phyloP scores from a whole-genome alignment of 2,329 filamentous ascomycete species.

The Chalaropsis thielavioides region DNA sequence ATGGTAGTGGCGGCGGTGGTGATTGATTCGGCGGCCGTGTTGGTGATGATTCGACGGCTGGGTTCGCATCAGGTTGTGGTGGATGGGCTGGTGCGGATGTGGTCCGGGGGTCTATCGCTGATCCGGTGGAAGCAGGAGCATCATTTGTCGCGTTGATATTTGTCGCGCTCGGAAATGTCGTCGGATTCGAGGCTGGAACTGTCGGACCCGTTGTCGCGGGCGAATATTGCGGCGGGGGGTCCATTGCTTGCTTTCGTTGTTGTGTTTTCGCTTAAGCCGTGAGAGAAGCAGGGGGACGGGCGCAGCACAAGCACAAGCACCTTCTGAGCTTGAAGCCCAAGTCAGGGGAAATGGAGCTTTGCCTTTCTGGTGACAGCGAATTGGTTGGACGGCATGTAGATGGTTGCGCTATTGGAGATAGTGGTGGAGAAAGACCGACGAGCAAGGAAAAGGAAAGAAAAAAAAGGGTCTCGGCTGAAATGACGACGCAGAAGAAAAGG shows the following conservation, averaged over 20 bases:
- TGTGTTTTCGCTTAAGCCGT: neutral
- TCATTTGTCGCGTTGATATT: neutral
- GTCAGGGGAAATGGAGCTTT: neutral
- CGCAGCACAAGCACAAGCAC: neutral
- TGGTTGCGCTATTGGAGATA: neutral
- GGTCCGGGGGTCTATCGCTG: neutral
- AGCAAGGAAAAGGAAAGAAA: neutral
- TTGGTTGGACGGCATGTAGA: conserved; percentile 4
- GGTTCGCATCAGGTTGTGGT: neutral
- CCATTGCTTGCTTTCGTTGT: neutral
- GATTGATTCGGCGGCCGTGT: neutral
- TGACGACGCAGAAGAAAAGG: neutral
- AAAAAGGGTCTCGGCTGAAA: neutral
- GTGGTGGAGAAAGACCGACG: neutral
- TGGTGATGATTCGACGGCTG: neutral
- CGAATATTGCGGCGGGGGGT: conserved; percentile 14
- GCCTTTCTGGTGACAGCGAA: neutral
- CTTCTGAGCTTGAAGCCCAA: neutral
- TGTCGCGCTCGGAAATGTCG: neutral
- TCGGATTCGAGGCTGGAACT: neutral
- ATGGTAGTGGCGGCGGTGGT: neutral
- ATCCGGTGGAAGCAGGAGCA: neutral
- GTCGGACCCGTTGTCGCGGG: conserved; percentile 1
- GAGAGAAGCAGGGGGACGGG: neutral
- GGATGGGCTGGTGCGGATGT: neutral